Percentiles rank a stretch among this genome's conserved stretches.
Conservation (phyloP, 2,329 filamentous ascomycete species). For the Cytospora chrysosperma region DNA sequence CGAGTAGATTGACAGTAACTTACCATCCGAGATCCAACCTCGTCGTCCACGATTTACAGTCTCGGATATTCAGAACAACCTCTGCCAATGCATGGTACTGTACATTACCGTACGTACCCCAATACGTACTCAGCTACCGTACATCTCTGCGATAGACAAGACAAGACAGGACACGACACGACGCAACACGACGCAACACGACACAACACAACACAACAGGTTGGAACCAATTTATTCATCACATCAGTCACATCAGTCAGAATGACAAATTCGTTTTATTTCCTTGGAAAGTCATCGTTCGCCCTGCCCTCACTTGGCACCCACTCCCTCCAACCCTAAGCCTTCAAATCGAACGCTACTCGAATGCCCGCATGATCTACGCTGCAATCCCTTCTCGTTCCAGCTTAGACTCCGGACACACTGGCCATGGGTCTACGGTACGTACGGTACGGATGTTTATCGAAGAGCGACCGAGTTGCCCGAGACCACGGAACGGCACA, state of each 20-base stretch:
- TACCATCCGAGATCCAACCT: too few species aligned
- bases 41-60: too few species aligned
- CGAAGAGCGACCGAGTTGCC: neutral
- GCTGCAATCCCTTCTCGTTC: constrained; percentile 14
- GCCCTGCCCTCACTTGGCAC: constrained; percentile 12
- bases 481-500: neutral
- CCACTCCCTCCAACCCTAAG: constrained; percentile 6
- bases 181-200: neutral
- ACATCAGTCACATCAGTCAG: constrained; percentile 7
- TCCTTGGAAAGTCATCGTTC: constrained; percentile 13
- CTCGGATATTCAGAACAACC: too few species aligned
- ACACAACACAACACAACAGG: too few species aligned
- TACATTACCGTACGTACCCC: too few species aligned
- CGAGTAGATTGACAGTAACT: too few species aligned
- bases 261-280: constrained; percentile 4
- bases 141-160: neutral
- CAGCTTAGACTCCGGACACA: constrained; percentile 18
- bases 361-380: constrained; percentile 22
- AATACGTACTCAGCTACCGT: neutral
- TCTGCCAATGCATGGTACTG: too few species aligned
- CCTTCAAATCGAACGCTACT: constrained; percentile 20
- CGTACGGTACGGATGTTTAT: too few species aligned
- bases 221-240: neutral
- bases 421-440: neutral
- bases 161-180: too few species aligned